Base-by-base conservation (phyloP, 2,329 filamentous ascomycete species). In the Parasarocladium wereldwijsianum region DNA sequence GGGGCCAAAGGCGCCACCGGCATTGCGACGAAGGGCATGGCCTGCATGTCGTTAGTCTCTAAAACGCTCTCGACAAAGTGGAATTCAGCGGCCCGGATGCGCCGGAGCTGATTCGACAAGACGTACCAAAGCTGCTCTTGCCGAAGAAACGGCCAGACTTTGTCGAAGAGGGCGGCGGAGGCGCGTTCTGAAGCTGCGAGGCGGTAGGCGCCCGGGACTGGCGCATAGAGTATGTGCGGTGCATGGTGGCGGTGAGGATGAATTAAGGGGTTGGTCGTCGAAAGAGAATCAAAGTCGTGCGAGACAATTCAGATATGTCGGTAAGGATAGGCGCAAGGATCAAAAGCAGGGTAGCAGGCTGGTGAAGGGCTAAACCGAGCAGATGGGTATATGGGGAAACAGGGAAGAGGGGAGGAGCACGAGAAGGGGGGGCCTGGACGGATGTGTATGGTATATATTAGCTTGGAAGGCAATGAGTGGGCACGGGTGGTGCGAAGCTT, bases 211-310 rank as follows among this genome's bases (percentile, higher is more conserved):
- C 84, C 69, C 90, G 78, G 58, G 82, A 79, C 61, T 92, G 81
- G 77, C 90, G 86, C 90, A 94, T 93, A 47, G 85, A 93, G 58
- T 96, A 98, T 42, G 90, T 94, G 57, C 87, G 85, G 72, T 98
- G 90, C 87, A 98, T 98, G 34, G 38, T 60, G 58, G 35, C 31
- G 38, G 38, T 37, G 36, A 25, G 32, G 33, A 18, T 27, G 17
- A 15, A 30, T 18, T n/a, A n/a, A n/a, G n/a, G n/a, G n/a, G n/a
- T n/a, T n/a, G n/a, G n/a, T n/a, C n/a, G n/a, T n/a, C n/a, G n/a
- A n/a, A n/a, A n/a, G n/a, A n/a, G n/a, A n/a, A n/a, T n/a, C n/a
- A n/a, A n/a, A n/a, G n/a, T n/a, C n/a, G n/a, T n/a, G n/a, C n/a
- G n/a, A n/a, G n/a, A n/a, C n/a, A n/a, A n/a, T n/a, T n/a, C n/a